Evolutionary conservation across 495 filamentous ascomycete genomes (phyloP), one percentile per base, ranked within the genome.

Genomic region (Hamigera avellanea): DNA sequence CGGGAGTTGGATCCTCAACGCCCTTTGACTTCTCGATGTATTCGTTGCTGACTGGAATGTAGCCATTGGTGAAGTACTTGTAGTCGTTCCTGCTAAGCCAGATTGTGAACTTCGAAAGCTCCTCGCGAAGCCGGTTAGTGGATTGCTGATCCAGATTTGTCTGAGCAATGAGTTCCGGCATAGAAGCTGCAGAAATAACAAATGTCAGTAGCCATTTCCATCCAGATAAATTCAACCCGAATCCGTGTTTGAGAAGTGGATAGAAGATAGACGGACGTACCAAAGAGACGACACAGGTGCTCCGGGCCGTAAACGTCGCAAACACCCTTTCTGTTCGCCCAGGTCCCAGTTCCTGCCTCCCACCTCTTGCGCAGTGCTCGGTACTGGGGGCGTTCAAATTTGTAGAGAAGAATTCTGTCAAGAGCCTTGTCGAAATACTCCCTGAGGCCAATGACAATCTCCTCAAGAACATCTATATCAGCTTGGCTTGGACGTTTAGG

Each of bases 61-160:
- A 98, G 36, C 76, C 69, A 35, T 63, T 77, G 18, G 74, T 68
- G 52, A 98, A 93, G 59, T 86, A 94, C 18, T 70, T 69, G 27
- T 70, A 59, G 0, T 72, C 72, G 48, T 93, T 76, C 39, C 78
- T 79, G 15, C 75, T 72, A 40, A 98, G 62, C 82, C 84, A 98
- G 26, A 71, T 63, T 4, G 80, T 80, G 45, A 98, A 71, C 58
- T 81, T 85, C 26, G 72, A 67, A 13, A 96, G 66, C 47, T 98
- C 91, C 42, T 95, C 86, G 8, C 85, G 80, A 8, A 95, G 73
- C 26, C 85, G 80, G 43, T 78, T 82, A 33, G 91, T 83, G 7
- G 83, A 84, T 56, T 88, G 86, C 17, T 75, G 64, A 51, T 96
- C 91, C 91, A 98, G 94, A 57, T 95, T 95, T 19, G 91, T 98